A percentile compares a stretch with the other conserved stretches of the same genome.
Conservation (phyloP, 345 rosid genomes). For the Hirschfeldia incana region DNA sequence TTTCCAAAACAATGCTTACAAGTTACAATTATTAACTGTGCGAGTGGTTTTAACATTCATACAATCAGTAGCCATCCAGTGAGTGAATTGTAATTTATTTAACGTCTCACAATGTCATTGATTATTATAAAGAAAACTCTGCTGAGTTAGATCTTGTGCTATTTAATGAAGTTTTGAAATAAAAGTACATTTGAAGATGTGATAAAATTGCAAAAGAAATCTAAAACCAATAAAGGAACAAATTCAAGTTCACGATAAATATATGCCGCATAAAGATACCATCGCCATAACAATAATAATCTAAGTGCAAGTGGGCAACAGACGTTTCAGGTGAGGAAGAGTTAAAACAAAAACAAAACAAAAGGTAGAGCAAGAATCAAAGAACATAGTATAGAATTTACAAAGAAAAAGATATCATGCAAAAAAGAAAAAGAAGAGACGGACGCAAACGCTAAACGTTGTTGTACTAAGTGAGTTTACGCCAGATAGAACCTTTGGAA, state of each 20-base stretch:
- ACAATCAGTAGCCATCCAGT: neutral
- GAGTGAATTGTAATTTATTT: neutral
- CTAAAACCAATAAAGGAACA: neutral
- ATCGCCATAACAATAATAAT: conserved; percentile 3
- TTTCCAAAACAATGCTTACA: neutral
- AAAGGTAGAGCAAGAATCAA: neutral
- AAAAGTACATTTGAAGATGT: neutral
- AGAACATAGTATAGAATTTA: conserved; percentile 24
- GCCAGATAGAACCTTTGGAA: conserved; percentile 73
- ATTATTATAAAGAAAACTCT: neutral
- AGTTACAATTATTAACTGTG: neutral
- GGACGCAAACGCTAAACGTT: conserved; percentile 15
- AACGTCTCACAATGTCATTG: neutral
- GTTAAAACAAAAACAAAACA: neutral
- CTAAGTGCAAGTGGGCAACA: conserved; percentile 18
- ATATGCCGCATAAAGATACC: neutral
- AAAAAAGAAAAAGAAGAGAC: conserved; percentile 19
- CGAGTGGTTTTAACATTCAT: neutral
- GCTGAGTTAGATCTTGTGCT: neutral
- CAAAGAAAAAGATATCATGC: conserved; percentile 22
- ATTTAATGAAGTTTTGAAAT: neutral
- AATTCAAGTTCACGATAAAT: neutral
- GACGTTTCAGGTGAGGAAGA: neutral
- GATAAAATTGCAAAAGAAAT: neutral
- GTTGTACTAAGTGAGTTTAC: conserved; percentile 50